A percentile compares a stretch with the other conserved stretches of the same genome.
These are phyloP conservation scores for Aspergillus carbonarius DNA, from an alignment of 2,329 filamentous ascomycete species.

Conservation along the genomic window DNA sequence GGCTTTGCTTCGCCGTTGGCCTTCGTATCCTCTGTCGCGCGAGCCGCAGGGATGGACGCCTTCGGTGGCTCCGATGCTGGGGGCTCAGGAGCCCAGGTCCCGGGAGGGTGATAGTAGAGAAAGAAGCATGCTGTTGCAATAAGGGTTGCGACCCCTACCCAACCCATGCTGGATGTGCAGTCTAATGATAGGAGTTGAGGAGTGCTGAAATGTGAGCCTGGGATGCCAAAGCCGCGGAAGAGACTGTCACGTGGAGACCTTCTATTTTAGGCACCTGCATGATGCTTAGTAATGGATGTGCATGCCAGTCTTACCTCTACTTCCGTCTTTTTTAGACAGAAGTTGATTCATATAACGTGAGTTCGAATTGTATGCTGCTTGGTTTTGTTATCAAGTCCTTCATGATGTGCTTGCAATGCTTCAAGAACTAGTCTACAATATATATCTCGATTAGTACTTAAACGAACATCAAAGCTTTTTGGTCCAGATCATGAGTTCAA, in stretches of 20 bases:
- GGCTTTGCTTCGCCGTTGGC: slow-evolving; percentile 9
- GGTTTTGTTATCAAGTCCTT: too few species aligned
- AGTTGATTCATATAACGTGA: too few species aligned
- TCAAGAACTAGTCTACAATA: too few species aligned
- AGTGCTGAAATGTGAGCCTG: background rate
- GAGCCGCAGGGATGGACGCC: slow-evolving; percentile 10
- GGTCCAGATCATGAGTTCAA: too few species aligned
- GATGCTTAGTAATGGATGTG: background rate
- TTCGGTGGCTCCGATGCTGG: slow-evolving; percentile 18
- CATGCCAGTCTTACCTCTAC: background rate
- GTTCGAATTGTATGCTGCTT: too few species aligned
- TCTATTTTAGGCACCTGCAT: background rate
- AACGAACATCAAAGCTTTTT: too few species aligned
- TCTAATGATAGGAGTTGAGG: background rate
- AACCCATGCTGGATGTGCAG: slow-evolving; percentile 38
- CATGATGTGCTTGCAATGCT: too few species aligned
- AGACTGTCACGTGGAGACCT: background rate
- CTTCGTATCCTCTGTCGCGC: slow-evolving; percentile 14
- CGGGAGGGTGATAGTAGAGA: slow-evolving; percentile 40
- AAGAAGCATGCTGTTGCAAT: slow-evolving; percentile 42
- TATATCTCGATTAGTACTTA: too few species aligned
- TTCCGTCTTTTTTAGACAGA: too few species aligned
- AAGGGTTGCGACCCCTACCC: slow-evolving; percentile 40
- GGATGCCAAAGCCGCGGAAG: background rate
- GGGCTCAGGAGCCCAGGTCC: slow-evolving; percentile 32